These are phyloP conservation scores for Immersiella caudata DNA, from an alignment of 495 filamentous ascomycete species.

Conservation along the genomic window DNA sequence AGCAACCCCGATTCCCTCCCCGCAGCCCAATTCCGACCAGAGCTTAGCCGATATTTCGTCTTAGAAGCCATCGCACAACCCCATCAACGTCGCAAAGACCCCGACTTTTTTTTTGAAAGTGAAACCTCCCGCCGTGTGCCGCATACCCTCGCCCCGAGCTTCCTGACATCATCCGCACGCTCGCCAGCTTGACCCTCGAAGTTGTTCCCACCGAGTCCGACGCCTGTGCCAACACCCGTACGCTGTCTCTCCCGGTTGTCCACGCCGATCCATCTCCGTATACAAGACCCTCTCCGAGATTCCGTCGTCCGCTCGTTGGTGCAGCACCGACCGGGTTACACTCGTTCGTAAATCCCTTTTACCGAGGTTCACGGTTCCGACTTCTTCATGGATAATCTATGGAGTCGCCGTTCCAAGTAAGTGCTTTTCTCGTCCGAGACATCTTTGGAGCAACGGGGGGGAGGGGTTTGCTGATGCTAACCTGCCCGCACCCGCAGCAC, in stretches of 20 bases:
- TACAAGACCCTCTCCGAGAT: constrained; percentile 5
- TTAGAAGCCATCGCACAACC: constrained; percentile 23
- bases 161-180: constrained; percentile 27
- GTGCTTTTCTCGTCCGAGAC: constrained; percentile 34
- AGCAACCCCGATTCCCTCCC: constrained; percentile 3
- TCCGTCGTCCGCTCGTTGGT: constrained; percentile 18
- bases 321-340: constrained; percentile 18
- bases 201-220: constrained; percentile 3
- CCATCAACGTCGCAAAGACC: constrained; percentile 17
- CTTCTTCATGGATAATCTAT: constrained; percentile 60
- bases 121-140: constrained; percentile 7
- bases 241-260: constrained; percentile 1
- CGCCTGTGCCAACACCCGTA: constrained; percentile 2
- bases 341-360: constrained; percentile 20
- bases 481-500: constrained; percentile 53
- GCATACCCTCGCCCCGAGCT: not conserved
- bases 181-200: constrained; percentile 2
- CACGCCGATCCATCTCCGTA: not conserved
- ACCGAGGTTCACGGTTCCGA: constrained; percentile 35
- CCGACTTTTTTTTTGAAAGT: constrained; percentile 8
- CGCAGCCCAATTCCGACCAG: constrained; percentile 20
- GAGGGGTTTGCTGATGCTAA: constrained; percentile 14
- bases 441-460: not conserved
- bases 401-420: constrained; percentile 92
- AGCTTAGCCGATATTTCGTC: constrained; percentile 10